Evolutionary conservation across 2,329 filamentous ascomycete species (phyloP), one percentile per base, ranked within the genome.

Genomic region (Cladosporium phlei): DNA sequence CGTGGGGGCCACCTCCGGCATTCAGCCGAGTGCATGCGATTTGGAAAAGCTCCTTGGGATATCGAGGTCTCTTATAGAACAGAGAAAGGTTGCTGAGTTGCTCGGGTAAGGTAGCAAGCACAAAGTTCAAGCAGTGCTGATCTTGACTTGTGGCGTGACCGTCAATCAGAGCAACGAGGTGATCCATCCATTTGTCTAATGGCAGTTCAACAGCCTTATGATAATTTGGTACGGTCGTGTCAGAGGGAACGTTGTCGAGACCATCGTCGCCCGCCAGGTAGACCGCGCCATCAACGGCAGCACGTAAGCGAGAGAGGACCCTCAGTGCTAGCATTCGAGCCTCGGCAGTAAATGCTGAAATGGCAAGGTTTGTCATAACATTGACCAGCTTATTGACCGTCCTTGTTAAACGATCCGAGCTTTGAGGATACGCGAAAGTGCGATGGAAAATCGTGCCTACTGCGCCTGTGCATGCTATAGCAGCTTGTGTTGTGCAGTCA

Each of bases 41-140:
- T 11, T 48, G 21, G 17, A 37, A 48, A 8, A 97, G 71, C 51
- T 84, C 78, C 56, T 85, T 82, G 46, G 98, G 78, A 50, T 94
- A 83, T 2, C 80, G 75, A 28, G 87, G 80, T 5, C 87, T 81
- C 44, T 78, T 82, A 50, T 76, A 77, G 63, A 96, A 96, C 11
- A 97, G 74, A 10, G 87, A 83, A 60, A 93, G 88, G 57, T 98
- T 98, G 64, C 84, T 86, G 17, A 98, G 74, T 59, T 97, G 91
- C 21, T 87, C 85, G 1, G 88, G 86, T 8, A 96, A 71, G 64
- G 95, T 87, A 5, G 88, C 86, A 22, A 98, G 73, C 14, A 91
- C 78, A 62, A 91, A 96, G 66, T 88, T 91, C 71, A 95, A 95
- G 1, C 95, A 73, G 62, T 97, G 89, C 90, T 91, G 97, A 52